These are phyloP conservation scores for Plasmodium cynomolgi DNA, from an alignment of 169 alveolate genomes.

Conservation along the genomic window DNA sequence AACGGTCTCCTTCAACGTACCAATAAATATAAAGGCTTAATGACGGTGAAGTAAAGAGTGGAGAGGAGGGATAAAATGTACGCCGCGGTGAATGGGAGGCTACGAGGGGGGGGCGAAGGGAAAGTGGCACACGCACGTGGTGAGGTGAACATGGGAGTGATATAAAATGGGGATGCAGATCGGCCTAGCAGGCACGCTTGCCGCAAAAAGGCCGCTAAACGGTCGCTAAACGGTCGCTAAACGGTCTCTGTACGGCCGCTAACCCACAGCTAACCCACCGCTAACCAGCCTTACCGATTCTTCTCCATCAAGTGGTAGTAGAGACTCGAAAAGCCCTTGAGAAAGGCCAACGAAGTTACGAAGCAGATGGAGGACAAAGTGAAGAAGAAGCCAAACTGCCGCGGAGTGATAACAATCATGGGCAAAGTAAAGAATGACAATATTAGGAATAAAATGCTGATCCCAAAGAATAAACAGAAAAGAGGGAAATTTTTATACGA, in stretches of 20 bases:
- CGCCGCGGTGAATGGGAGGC: constrained; percentile 72
- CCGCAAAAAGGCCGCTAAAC: background rate
- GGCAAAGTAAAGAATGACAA: constrained; percentile 65
- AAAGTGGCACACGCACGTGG: background rate
- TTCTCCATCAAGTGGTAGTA: constrained; percentile 40
- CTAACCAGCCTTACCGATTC: constrained; percentile 21
- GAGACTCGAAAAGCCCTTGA: constrained; percentile 48
- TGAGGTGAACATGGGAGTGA: background rate
- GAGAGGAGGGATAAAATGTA: constrained; percentile 54
- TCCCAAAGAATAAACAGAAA: constrained; percentile 61
- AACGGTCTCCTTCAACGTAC: constrained; percentile 9
- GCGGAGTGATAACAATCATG: constrained; percentile 64
- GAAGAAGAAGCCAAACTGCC: constrained; percentile 69
- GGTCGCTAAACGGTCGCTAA: background rate
- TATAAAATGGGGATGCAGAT: background rate
- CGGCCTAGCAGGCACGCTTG: background rate
- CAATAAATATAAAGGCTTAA: constrained; percentile 58
- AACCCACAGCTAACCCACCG: background rate
- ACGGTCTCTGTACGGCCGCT: no score
- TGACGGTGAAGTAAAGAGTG: constrained; percentile 52
- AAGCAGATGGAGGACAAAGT: constrained; percentile 58
- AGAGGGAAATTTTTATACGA: constrained; percentile 65
- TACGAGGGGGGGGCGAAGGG: background rate
- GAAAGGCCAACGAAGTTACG: constrained; percentile 44
- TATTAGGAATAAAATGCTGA: constrained; percentile 37